Evolutionary conservation across 2,329 filamentous ascomycete species (phyloP), one percentile per base, ranked within the genome.

Genomic region (Emericellopsis cladophorae): DNA sequence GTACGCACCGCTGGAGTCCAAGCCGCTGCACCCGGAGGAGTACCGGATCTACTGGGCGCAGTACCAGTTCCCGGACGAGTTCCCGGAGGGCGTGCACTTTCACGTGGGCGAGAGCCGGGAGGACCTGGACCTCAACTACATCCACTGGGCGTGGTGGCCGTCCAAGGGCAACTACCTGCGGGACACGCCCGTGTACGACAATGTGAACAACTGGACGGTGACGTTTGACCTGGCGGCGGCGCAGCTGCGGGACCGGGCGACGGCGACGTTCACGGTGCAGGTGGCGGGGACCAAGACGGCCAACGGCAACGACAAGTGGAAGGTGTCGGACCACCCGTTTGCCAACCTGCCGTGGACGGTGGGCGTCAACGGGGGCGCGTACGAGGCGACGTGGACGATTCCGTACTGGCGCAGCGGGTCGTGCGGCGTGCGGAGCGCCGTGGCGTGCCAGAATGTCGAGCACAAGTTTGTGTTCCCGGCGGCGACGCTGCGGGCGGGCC

Each of bases 101-200:
- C 65, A 67, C 12, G 67, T 81, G 2, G 75, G 76, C 9, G 55
- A 67, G 50, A 69, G 66, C 45, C 55, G 72, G 21, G 61, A 60
- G 15, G 57, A 56, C 0, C 52, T 57, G 10, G 72, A 77, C 48
- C 61, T 78, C 44, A 81, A 81, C 54, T 79, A 79, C 42, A 70
- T 80, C 4, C 78, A 81, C 51, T 81, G 76, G 78, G 72, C 68
- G 42, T 73, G 76, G 7, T 80, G 77, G 48, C 75, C 76, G 1
- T 70, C 72, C 6, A 59, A 70, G 23, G 71, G 61, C 1, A 70
- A 76, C 53, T 65, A 54, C 12, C 40, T 62, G 4, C 61, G 71
- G 1, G 54, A 61, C 1, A 56, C 64, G 36, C 55, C 63, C 5
- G 66, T 68, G 37, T 56, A 59, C 34, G 58, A 64, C 16, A 64